Conservation (phyloP, 495 filamentous ascomycete species). For the Usnea hakonensis region DNA sequence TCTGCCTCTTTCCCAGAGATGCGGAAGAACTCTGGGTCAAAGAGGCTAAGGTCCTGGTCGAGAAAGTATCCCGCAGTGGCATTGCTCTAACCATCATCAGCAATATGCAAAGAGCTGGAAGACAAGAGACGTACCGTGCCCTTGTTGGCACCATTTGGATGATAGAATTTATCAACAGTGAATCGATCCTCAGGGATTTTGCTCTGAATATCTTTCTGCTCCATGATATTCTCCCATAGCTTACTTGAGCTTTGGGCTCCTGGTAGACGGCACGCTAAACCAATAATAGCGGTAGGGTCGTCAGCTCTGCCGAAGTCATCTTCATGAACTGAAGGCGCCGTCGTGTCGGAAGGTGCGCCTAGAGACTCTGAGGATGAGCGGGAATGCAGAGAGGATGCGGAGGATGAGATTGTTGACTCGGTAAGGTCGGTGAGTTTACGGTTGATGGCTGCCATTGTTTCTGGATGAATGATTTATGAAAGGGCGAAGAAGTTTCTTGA, state of each 20-base stretch:
- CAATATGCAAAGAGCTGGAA: too few relatives aligned
- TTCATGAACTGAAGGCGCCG: slow-evolving; percentile 2
- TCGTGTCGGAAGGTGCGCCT: slow-evolving; percentile 10
- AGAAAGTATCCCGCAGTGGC: slow-evolving; percentile 33
- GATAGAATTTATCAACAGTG: slow-evolving; percentile 35
- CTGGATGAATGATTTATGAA: background rate
- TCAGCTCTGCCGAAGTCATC: background rate
- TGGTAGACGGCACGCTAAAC: slow-evolving; percentile 22
- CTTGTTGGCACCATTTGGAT: slow-evolving; percentile 28
- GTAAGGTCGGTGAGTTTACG: slow-evolving; percentile 7
- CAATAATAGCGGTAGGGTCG: slow-evolving; percentile 16
- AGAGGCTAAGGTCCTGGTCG: slow-evolving; percentile 25
- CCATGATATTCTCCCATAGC: slow-evolving; percentile 19
- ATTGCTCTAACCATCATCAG: slow-evolving; percentile 18
- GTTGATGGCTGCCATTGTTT: slow-evolving; percentile 11
- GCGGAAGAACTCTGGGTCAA: slow-evolving; percentile 44
- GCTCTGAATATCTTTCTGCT: slow-evolving; percentile 21
- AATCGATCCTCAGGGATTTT: slow-evolving; percentile 31
- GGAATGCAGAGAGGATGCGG: slow-evolving; percentile 11
- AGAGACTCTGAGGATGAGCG: slow-evolving; percentile 13
- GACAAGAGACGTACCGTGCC: slow-evolving; percentile 15
- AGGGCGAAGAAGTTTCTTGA: background rate
- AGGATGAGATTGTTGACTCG: background rate
- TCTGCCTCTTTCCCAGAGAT: slow-evolving; percentile 42
- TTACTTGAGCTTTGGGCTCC: slow-evolving; percentile 19